phyloP scores from a whole-genome alignment of 805 yeast species.

The Kodamaea nitidulidarum region DNA sequence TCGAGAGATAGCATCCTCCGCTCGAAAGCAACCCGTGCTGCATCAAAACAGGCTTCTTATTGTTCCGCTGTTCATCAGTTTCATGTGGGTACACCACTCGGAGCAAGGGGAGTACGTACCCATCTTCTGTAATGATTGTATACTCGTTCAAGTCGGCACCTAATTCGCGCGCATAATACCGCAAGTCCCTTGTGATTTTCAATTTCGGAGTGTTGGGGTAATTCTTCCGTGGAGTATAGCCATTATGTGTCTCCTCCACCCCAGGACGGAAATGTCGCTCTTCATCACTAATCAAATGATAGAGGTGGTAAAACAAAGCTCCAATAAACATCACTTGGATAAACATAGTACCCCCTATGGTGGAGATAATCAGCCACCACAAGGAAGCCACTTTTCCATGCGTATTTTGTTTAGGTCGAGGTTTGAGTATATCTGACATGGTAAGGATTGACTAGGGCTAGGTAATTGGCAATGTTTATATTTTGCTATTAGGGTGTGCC shows the following conservation, averaged over 20 bases:
- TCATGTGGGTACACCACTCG: constrained; percentile 52
- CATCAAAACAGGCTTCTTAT: constrained; percentile 61
- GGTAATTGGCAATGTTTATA: too few species aligned
- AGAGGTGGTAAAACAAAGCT: constrained; percentile 29
- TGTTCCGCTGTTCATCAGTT: constrained; percentile 23
- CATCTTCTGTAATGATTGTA: constrained; percentile 71
- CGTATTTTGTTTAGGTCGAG: neutral
- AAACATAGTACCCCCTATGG: constrained; percentile 27
- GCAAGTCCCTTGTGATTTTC: constrained; percentile 43
- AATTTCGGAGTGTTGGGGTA: constrained; percentile 31
- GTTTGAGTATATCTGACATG: neutral
- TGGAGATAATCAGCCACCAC: constrained; percentile 21
- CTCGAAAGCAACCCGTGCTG: constrained; percentile 88
- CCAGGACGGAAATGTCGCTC: constrained; percentile 27
- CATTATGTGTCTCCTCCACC: constrained; percentile 15
- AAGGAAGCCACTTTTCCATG: constrained; percentile 20
- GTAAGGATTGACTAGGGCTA: too few species aligned
- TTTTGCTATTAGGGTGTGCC: too few species aligned
- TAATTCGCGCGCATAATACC: constrained; percentile 62
- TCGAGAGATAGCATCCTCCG: constrained; percentile 76
- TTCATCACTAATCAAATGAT: constrained; percentile 25
- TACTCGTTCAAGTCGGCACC: constrained; percentile 58
- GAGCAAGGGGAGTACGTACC: constrained; percentile 65
- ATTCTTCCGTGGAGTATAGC: constrained; percentile 30
- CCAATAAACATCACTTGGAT: constrained; percentile 21